A percentile compares a stretch with the other conserved stretches of the same genome.
Evolutionary conservation across 306 rosid genomes (phyloP).

Genomic region (Trichosanthes truncata): DNA sequence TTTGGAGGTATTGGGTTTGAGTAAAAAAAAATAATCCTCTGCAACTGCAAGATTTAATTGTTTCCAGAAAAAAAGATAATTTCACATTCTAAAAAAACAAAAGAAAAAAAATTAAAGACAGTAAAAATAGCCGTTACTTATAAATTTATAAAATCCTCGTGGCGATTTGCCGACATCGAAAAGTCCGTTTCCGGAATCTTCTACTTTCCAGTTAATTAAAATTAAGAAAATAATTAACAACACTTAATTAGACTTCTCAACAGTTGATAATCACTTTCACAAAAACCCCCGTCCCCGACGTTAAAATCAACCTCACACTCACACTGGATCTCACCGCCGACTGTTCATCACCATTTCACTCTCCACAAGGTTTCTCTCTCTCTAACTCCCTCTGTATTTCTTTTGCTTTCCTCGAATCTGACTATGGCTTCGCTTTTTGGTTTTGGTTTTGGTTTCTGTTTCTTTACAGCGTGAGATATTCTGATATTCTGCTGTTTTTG

Average conservation of each 20-base stretch:
- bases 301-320: background rate
- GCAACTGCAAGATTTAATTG: too few species aligned
- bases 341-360: background rate
- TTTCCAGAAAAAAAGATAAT: background rate
- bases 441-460: background rate
- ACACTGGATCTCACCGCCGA: background rate
- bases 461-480: background rate
- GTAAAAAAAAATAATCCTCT: too few species aligned
- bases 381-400: background rate
- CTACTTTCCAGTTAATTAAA: background rate
- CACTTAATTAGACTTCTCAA: background rate
- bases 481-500: background rate
- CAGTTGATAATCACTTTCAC: background rate
- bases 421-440: background rate
- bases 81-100: background rate
- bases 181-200: background rate
- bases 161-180: conserved; percentile 32
- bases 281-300: background rate
- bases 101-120: background rate
- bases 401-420: background rate
- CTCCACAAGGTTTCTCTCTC: background rate
- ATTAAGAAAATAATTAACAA: background rate
- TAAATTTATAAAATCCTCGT: background rate
- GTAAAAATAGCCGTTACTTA: conserved; percentile 44
- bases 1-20: too few species aligned